A percentile compares a stretch with the other conserved stretches of the same genome.
Conservation (phyloP, 805 yeast species). For the Metschnikowia drakensbergensis region DNA sequence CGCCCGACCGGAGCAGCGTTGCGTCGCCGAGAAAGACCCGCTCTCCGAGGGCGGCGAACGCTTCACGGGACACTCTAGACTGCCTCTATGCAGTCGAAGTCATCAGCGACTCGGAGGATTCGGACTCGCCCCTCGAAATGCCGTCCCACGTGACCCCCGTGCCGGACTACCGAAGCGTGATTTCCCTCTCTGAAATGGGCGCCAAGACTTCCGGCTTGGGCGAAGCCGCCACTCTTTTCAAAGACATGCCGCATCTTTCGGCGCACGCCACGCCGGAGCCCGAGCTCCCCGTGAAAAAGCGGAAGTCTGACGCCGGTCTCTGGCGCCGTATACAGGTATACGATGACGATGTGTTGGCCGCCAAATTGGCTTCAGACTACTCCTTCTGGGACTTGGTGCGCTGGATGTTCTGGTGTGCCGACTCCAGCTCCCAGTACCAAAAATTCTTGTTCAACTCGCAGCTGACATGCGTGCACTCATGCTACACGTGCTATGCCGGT, state of each 20-base stretch:
- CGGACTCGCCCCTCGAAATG: constrained; percentile 10
- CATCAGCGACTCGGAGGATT: constrained; percentile 25
- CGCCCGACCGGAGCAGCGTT: neutral
- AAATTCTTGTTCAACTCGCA: constrained; percentile 17
- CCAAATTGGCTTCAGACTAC: constrained; percentile 25
- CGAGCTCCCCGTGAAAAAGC: constrained; percentile 5
- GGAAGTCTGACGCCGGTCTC: neutral
- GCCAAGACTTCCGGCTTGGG: constrained; percentile 17
- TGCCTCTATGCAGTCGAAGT: constrained; percentile 14
- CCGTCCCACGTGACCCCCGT: neutral
- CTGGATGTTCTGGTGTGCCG: constrained; percentile 39
- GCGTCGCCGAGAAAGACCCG: neutral
- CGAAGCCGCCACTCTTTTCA: constrained; percentile 18
- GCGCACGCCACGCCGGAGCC: constrained; percentile 15
- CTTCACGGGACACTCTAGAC: neutral
- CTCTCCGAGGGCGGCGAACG: neutral
- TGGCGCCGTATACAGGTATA: constrained; percentile 22
- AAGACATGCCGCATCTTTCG: constrained; percentile 19
- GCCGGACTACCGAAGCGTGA: constrained; percentile 1
- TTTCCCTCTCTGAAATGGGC: constrained; percentile 14
- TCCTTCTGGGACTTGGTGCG: constrained; percentile 30
- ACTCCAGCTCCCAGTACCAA: constrained; percentile 22
- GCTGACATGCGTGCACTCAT: constrained; percentile 20
- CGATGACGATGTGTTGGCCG: constrained; percentile 29
- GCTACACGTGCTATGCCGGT: constrained; percentile 23